These are phyloP conservation scores for Beauveria sp. DNA, from an alignment of 2,329 filamentous ascomycete genomes.

Conservation along the genomic window DNA sequence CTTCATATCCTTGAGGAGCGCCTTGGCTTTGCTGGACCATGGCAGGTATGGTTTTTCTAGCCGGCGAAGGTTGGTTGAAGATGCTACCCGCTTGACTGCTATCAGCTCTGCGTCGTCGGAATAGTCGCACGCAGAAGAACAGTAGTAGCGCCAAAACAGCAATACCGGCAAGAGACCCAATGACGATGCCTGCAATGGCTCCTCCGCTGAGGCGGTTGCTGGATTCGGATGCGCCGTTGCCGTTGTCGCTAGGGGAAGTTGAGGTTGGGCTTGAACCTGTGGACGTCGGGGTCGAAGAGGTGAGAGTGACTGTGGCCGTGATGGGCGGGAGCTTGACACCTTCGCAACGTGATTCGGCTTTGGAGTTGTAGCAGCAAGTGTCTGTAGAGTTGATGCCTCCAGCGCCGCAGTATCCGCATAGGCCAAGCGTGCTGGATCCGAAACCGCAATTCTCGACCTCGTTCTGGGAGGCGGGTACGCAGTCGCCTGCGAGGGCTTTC, in stretches of 20 bases:
- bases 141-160: conserved; percentile 62
- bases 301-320: conserved; percentile 58
- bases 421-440: conserved; percentile 58
- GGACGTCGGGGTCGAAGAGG: conserved; percentile 29
- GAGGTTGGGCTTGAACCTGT: conserved; percentile 33
- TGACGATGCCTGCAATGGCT: conserved; percentile 81
- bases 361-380: conserved; percentile 82
- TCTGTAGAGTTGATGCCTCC: conserved; percentile 89
- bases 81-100: conserved; percentile 62
- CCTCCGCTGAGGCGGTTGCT: conserved; percentile 58
- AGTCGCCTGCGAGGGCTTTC: conserved; percentile 66
- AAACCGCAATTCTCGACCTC: conserved; percentile 86
- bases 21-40: conserved; percentile 26
- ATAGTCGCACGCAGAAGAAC: conserved; percentile 53
- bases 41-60: conserved; percentile 39
- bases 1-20: conserved; percentile 54
- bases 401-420: conserved; percentile 80
- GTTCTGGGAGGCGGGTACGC: conserved; percentile 70
- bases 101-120: conserved; percentile 39
- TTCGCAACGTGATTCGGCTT: conserved; percentile 65
- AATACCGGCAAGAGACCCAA: conserved; percentile 68
- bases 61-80: conserved; percentile 83
- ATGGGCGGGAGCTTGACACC: conserved; percentile 73
- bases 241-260: conserved; percentile 18
- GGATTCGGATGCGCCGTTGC: conserved; percentile 18